Base-by-base conservation (phyloP, 495 filamentous ascomycete genomes). In the Daldinia grandis region DNA sequence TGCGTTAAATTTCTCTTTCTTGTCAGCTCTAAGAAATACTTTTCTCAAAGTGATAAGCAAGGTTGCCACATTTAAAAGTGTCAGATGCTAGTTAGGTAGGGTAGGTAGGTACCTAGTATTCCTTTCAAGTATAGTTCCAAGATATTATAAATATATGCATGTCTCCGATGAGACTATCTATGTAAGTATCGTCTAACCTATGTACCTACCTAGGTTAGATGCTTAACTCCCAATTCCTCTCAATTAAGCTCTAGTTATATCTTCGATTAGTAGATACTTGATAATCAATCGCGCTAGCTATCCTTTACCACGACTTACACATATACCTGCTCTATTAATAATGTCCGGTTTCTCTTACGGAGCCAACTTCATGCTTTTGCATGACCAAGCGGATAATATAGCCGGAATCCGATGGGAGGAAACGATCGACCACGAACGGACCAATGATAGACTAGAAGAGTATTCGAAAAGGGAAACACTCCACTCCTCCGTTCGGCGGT, bases 381-480 rank as follows among this genome's bases (percentile, higher is more conserved):
- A 33, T 65, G 47, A 25, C 49, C 25, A 57, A 35, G 49, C 61
- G 70, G 70, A 65, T 53, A 62, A 10, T 27, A 58, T 28, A 69
- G 64, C 70, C 70, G 70, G 25, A 62, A 65, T 14, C 70, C 70
- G 70, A 68, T 65, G 51, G 31, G 60, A 44, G 50, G 40, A 53
- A 65, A 54, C 33, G 57, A 73, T 62, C 60, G 25, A 47, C 33
- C 27, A 40, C 19, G 17, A 12, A 31, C 31, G 8, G 38, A 2
- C 70, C 70, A 73, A 73, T 68, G 37, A 61, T 19, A 53, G 33
- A 56, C 12, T 15, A 47, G 8, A 33, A 8, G 31, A 35, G n/a
- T 55, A 47, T 58, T 58, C 44, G 56, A 62, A 73, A 65, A 57
- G 61, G 56, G 60, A 25, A 64, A 56, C 17, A 27, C 37, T 35